Evolutionary conservation across 805 yeast species (phyloP).

Genomic region (Candida yuanshanica): DNA sequence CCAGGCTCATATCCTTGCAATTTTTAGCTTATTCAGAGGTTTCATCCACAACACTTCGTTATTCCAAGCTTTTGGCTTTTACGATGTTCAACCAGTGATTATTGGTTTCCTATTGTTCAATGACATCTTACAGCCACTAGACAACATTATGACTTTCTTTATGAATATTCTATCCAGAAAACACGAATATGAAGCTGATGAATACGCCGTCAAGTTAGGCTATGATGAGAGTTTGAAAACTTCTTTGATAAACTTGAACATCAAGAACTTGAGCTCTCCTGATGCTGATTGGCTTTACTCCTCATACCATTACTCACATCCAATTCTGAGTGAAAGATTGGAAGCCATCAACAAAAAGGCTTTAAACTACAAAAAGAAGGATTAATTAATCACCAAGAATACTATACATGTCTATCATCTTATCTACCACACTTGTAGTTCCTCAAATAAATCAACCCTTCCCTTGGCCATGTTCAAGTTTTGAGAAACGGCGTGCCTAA

Average conservation of each 20-base stretch:
- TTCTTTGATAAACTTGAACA: slow-evolving; percentile 70
- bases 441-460: slow-evolving; percentile 52
- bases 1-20: slow-evolving; percentile 57
- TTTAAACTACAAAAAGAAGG: slow-evolving; percentile 11
- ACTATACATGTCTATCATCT: neutral
- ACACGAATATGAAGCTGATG: slow-evolving; percentile 92
- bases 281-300: slow-evolving; percentile 89
- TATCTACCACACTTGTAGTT: slow-evolving; percentile 50
- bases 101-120: slow-evolving; percentile 78
- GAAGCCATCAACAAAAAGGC: slow-evolving; percentile 50
- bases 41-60: slow-evolving; percentile 77
- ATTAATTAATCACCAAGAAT: slow-evolving; percentile 6
- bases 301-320: slow-evolving; percentile 86
- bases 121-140: slow-evolving; percentile 75
- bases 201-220: slow-evolving; percentile 72
- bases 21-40: slow-evolving; percentile 70
- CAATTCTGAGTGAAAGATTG: slow-evolving; percentile 86
- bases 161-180: slow-evolving; percentile 73
- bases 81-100: slow-evolving; percentile 57
- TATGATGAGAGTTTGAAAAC: slow-evolving; percentile 60
- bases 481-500: slow-evolving; percentile 38
- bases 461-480: slow-evolving; percentile 26
- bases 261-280: slow-evolving; percentile 78
- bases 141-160: slow-evolving; percentile 57
- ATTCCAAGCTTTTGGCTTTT: slow-evolving; percentile 75